These are phyloP conservation scores for Oleoguttula mirabilis DNA, from an alignment of 495 filamentous ascomycete species.

Conservation along the genomic window DNA sequence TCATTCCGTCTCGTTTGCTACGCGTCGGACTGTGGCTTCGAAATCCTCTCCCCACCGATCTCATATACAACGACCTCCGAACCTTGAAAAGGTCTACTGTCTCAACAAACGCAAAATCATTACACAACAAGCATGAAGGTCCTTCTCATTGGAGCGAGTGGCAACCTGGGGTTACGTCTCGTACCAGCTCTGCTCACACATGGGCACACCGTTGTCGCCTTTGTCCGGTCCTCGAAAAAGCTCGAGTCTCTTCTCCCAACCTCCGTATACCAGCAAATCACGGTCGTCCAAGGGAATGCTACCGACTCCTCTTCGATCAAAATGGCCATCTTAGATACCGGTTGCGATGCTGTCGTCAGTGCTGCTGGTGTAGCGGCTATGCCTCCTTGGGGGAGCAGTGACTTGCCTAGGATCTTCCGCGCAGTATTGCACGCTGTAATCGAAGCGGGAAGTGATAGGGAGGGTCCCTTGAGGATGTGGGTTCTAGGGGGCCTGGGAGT, in stretches of 20 bases:
- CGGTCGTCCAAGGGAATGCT: slow-evolving; percentile 32
- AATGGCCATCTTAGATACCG: slow-evolving; percentile 24
- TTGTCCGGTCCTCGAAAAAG: slow-evolving; percentile 32
- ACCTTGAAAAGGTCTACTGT: no score
- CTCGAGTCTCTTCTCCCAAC: slow-evolving; percentile 23
- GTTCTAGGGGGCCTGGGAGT: slow-evolving; percentile 17
- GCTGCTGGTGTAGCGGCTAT: slow-evolving; percentile 7
- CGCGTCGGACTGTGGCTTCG: no score
- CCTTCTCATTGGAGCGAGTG: slow-evolving; percentile 35
- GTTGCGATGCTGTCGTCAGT: slow-evolving; percentile 34
- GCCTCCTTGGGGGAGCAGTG: slow-evolving; percentile 9
- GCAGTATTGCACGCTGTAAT: slow-evolving; percentile 18
- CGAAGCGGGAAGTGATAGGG: slow-evolving; percentile 7
- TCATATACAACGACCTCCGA: no score
- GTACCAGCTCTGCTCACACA: slow-evolving; percentile 33
- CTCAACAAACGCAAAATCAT: no score
- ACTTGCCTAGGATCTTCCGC: slow-evolving; percentile 31
- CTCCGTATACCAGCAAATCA: slow-evolving; percentile 16
- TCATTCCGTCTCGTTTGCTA: no score
- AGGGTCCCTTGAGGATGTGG: slow-evolving; percentile 16
- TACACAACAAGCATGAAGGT: slow-evolving; percentile 29
- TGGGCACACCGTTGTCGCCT: slow-evolving; percentile 30
- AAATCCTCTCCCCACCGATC: no score
- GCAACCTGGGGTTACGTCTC: slow-evolving; percentile 33
- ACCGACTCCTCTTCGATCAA: slow-evolving; percentile 28